These are phyloP conservation scores for Tetrahymena borealis DNA, from an alignment of 73 alveolate genomes.

Conservation along the genomic window DNA sequence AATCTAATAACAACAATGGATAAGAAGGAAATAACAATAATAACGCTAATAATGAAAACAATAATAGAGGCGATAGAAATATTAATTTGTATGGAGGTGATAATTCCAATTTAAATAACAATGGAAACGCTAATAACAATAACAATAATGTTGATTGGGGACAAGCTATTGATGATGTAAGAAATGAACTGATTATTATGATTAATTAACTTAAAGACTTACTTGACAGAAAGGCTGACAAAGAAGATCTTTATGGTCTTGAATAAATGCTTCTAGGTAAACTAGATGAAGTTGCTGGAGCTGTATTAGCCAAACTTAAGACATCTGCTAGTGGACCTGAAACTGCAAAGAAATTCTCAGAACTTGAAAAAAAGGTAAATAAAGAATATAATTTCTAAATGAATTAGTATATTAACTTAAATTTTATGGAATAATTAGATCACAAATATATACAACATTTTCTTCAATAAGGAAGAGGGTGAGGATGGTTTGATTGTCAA, in stretches of 20 bases:
- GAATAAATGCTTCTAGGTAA: slow-evolving; percentile 7
- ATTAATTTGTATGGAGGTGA: background rate
- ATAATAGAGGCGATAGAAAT: background rate
- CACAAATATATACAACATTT: background rate
- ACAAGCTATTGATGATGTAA: background rate
- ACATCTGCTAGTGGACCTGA: slow-evolving; percentile 25
- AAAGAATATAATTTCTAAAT: background rate
- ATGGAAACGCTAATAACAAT: background rate
- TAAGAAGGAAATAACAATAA: background rate
- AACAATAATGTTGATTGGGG: background rate
- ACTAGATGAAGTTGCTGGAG: slow-evolving; percentile 38
- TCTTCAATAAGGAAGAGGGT: background rate
- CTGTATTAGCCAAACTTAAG: slow-evolving; percentile 8
- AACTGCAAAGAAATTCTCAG: slow-evolving; percentile 26
- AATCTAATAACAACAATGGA: no score
- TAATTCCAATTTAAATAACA: background rate
- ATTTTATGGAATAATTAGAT: background rate
- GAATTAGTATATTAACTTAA: background rate
- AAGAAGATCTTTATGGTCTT: slow-evolving; percentile 18
- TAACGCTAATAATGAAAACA: background rate
- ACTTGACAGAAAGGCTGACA: slow-evolving; percentile 31
- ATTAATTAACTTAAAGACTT: slow-evolving; percentile 18
- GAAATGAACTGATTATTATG: slow-evolving; percentile 8
- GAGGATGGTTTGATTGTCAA: slow-evolving; percentile 17
- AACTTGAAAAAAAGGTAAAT: slow-evolving; percentile 31